Evolutionary conservation across 2,329 filamentous ascomycete species (phyloP).

Genomic region (Fusarium sp.): DNA sequence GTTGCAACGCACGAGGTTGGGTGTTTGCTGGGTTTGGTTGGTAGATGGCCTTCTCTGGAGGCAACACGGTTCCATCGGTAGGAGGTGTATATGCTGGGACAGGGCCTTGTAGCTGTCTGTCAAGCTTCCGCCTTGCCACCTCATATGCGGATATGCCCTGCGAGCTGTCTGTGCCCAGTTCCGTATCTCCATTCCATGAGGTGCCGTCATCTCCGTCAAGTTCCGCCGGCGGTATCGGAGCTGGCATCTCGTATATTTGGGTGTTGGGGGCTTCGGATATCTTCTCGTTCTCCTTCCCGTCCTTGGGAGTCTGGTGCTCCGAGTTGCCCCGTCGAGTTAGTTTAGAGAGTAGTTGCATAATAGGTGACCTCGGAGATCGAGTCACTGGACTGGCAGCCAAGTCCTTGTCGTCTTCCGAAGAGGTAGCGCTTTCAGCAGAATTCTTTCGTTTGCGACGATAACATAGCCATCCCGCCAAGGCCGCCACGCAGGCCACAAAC

Average conservation of each 20-base stretch:
- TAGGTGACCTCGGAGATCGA: conserved; percentile 39
- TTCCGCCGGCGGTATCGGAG: conserved; percentile 59
- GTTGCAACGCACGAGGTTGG: conserved; percentile 26
- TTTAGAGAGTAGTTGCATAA: conserved; percentile 53
- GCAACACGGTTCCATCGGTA: conserved; percentile 39
- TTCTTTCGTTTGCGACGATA: conserved; percentile 50
- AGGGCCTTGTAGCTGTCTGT: conserved; percentile 62
- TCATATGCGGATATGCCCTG: conserved; percentile 63
- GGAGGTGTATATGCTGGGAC: conserved; percentile 63
- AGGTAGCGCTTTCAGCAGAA: conserved; percentile 35
- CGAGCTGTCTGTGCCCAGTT: conserved; percentile 55
- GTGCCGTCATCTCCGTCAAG: conserved; percentile 58
- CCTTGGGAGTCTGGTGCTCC: conserved; percentile 38
- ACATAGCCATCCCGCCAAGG: conserved; percentile 49
- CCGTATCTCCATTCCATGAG: conserved; percentile 54
- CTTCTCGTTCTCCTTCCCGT: conserved; percentile 38
- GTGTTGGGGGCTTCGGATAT: conserved; percentile 55
- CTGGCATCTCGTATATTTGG: conserved; percentile 65
- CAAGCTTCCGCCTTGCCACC: conserved; percentile 61
- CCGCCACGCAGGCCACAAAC: conserved; percentile 44
- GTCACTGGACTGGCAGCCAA: conserved; percentile 49
- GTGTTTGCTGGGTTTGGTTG: conserved; percentile 33
- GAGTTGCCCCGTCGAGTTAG: conserved; percentile 54
- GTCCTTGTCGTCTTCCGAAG: conserved; percentile 51
- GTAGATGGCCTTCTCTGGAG: conserved; percentile 47